Base-by-base conservation (phyloP, 2,329 filamentous ascomycete genomes). In the Phialocephala sp. region DNA sequence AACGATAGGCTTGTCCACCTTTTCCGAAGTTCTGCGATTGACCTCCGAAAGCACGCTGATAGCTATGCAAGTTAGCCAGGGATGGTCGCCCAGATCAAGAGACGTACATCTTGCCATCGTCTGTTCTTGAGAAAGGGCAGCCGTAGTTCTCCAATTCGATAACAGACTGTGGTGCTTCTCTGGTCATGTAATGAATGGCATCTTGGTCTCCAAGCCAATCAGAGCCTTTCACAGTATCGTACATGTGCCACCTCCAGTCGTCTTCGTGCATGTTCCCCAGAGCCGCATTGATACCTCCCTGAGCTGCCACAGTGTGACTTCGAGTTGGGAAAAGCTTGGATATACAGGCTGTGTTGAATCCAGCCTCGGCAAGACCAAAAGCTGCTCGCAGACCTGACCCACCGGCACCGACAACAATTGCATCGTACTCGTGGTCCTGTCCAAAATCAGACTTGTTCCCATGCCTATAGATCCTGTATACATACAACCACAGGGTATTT, bases 161-260 rank as follows among this genome's bases (percentile, higher is more conserved):
- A 73, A 97, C 94, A 72, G 91, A 94, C 67, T 90, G 89, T 39
- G 94, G 93, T 68, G 94, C 94, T 83, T 97, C 94, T 76, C 93
- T 88, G 76, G 94, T 97, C 94, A 97, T 97, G 84, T 97, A 97
- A 83, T 97, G 94, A 77, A 97, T 97, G 71, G 94, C 94, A 79
- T 97, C 94, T 82, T 97, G 94, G 80, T 97, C 94, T 80, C 94
- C 94, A 60, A 97, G 88, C 94, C 94, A 97, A 84, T 97, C 94
- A 72, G 92, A 97, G 72, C 94, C 94, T 85, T 97, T 97, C 78
- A 97, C 94, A 52, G 94, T 97, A 80, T 97, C 94, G 85, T 97
- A 97, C 94, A 97, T 97, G 83, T 97, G 94, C 94, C 94, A 97
- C 85, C 93, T 89, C 94, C 94, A 97, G 83, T 97, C 93, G 77